Conservation (phyloP, 495 filamentous ascomycete genomes). For the Cladorrhinum samala region DNA sequence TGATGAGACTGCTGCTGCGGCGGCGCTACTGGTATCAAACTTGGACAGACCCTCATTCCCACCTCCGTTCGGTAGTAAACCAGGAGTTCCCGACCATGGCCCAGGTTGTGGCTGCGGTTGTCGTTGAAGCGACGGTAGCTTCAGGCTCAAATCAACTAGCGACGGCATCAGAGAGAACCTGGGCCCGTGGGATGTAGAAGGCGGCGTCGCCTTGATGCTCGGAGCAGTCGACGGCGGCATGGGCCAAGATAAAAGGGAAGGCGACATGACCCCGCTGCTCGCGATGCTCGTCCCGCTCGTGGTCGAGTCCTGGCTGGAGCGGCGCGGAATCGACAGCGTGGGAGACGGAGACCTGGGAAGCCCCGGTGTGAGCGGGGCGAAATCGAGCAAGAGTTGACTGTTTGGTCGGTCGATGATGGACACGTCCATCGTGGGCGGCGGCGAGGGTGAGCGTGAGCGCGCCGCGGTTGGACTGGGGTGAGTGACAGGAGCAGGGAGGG, state of each 20-base stretch:
- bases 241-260: slow-evolving; percentile 23
- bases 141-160: too few relatives aligned
- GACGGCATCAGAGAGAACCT: neutral
- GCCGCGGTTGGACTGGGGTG: slow-evolving; percentile 1
- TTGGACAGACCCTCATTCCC: too few relatives aligned
- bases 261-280: slow-evolving; percentile 22
- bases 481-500: slow-evolving; percentile 4
- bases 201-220: slow-evolving; percentile 11
- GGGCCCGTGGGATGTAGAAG: slow-evolving; percentile 1
- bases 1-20: too few relatives aligned
- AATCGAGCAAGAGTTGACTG: slow-evolving; percentile 7
- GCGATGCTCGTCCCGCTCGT: slow-evolving; percentile 21
- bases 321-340: neutral
- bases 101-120: too few relatives aligned
- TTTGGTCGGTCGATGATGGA: neutral
- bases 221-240: slow-evolving; percentile 18
- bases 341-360: slow-evolving; percentile 17
- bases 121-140: too few relatives aligned
- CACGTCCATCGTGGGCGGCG: neutral
- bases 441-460: slow-evolving; percentile 2
- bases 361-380: slow-evolving; percentile 13
- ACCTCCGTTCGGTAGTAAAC: too few relatives aligned
- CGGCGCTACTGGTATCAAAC: too few relatives aligned
- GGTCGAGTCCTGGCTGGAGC: slow-evolving; percentile 17
- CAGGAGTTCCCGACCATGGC: too few relatives aligned